Percentiles rank a stretch among this genome's conserved stretches.
Evolutionary conservation across 2,329 filamentous ascomycete genomes (phyloP).

Genomic region (Exophiala viscosa): DNA sequence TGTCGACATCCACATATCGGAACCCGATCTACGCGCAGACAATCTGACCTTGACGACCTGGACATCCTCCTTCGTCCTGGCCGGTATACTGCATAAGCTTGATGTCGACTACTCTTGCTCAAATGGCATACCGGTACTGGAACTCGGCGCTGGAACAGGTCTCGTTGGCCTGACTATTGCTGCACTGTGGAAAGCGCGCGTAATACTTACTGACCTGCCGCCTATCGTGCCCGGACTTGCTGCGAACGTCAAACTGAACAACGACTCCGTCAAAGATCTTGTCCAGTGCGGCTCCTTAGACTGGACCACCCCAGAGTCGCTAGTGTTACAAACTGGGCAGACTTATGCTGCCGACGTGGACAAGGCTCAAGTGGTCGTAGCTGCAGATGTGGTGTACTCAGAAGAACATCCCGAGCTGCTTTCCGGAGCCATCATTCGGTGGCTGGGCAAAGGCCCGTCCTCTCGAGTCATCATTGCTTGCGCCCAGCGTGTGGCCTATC

Average conservation of each 20-base stretch:
- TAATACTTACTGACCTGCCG: constrained; percentile 77
- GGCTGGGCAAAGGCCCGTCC: constrained; percentile 32
- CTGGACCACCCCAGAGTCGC: constrained; percentile 34
- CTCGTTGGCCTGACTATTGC: constrained; percentile 82
- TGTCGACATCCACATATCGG: constrained; percentile 69
- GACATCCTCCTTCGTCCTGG: constrained; percentile 83
- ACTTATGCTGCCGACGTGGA: constrained; percentile 14
- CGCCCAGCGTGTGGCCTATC: constrained; percentile 39
- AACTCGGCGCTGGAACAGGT: constrained; percentile 86
- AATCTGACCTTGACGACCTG: constrained; percentile 90
- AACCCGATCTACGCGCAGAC: constrained; percentile 83
- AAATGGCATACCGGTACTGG: constrained; percentile 51
- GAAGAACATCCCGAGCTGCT: constrained; percentile 42
- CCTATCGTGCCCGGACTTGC: constrained; percentile 76
- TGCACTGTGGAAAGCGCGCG: constrained; percentile 61
- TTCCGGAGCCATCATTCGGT: constrained; percentile 33
- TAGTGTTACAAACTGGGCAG: constrained; percentile 19
- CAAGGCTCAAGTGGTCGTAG: constrained; percentile 38
- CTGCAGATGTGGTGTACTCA: constrained; percentile 42
- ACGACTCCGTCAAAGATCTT: constrained; percentile 58
- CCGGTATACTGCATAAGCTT: constrained; percentile 59
- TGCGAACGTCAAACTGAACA: constrained; percentile 67
- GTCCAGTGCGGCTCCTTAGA: constrained; percentile 65
- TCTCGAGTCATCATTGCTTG: constrained; percentile 40
- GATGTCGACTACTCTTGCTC: constrained; percentile 10